phyloP scores from a whole-genome alignment of 805 yeast genomes.

The Candida jianshihensis region DNA sequence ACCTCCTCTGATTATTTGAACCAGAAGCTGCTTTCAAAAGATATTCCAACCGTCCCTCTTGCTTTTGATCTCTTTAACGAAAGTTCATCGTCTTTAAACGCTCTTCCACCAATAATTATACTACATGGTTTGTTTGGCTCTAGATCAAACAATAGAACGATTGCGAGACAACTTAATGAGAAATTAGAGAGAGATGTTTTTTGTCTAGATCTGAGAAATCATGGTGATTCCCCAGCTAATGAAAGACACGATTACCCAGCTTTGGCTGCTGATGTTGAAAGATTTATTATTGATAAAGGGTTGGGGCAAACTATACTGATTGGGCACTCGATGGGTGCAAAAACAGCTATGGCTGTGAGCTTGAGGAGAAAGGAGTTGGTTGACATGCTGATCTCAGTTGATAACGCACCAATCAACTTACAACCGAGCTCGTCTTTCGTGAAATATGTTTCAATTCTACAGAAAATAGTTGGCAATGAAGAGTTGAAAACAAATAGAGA shows the following conservation, averaged over 20 bases:
- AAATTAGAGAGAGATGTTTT: conserved; percentile 50
- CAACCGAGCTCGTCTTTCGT: conserved; percentile 54
- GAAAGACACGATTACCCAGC: conserved; percentile 68
- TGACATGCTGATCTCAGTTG: conserved; percentile 66
- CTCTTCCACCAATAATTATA: conserved; percentile 57
- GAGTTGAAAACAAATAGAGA: conserved; percentile 47
- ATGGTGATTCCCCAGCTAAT: conserved; percentile 86
- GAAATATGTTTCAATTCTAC: conserved; percentile 56
- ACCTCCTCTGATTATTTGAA: conserved; percentile 13
- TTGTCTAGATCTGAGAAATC: conserved; percentile 78
- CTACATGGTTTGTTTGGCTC: conserved; percentile 90
- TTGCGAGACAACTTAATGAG: conserved; percentile 53
- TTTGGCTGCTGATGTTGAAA: conserved; percentile 79
- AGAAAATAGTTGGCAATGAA: conserved; percentile 44
- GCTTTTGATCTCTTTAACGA: conserved; percentile 43
- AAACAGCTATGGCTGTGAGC: conserved; percentile 83
- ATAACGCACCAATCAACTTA: conserved; percentile 79
- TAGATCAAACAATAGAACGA: conserved; percentile 70
- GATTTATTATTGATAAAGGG: conserved; percentile 41
- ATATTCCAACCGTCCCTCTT: conserved; percentile 47
- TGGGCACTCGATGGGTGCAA: conserved; percentile 93
- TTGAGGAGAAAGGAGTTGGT: conserved; percentile 59
- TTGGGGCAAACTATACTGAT: conserved; percentile 49
- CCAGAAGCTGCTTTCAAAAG: conserved; percentile 21
- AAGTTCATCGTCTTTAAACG: conserved; percentile 18